phyloP scores from a whole-genome alignment of 108 stramenopile species.

The Cyclotella choctawhatcheeana region DNA sequence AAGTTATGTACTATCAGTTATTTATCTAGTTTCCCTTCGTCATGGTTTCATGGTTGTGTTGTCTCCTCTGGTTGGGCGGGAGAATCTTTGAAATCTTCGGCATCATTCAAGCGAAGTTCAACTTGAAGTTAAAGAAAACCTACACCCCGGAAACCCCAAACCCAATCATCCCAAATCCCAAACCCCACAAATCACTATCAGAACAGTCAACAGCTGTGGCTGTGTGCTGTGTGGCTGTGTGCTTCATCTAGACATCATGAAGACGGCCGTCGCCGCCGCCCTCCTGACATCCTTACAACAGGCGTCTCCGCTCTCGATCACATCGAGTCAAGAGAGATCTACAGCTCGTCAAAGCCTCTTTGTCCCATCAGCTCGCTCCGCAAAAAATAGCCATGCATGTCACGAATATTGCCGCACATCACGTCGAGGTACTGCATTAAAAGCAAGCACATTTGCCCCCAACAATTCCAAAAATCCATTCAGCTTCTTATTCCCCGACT shows the following conservation, averaged over 20 bases:
- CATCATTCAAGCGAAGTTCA: not conserved
- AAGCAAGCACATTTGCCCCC: not conserved
- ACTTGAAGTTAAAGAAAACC: not conserved
- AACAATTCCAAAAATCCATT: conserved; percentile 5
- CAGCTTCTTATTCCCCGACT: conserved; percentile 9
- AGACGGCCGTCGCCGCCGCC: not conserved
- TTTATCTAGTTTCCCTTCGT: too few species aligned
- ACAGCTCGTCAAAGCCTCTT: not conserved
- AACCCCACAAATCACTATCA: not conserved
- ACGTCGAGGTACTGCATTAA: not conserved
- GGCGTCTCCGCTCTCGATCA: conserved; percentile 1
- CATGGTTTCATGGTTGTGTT: too few species aligned
- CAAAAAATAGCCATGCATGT: not conserved
- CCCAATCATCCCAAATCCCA: too few species aligned
- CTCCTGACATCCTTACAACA: not conserved
- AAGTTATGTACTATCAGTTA: too few species aligned
- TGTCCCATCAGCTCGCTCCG: not conserved
- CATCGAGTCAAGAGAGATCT: not conserved
- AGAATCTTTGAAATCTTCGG: too few species aligned
- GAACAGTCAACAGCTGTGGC: not conserved
- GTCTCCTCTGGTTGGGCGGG: too few species aligned
- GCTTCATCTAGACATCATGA: not conserved
- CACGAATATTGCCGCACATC: not conserved
- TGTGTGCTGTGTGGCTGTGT: too few species aligned
- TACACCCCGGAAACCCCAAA: too few species aligned